Conservation (phyloP, 441 rosid genomes). For the Brassica hybrid region DNA sequence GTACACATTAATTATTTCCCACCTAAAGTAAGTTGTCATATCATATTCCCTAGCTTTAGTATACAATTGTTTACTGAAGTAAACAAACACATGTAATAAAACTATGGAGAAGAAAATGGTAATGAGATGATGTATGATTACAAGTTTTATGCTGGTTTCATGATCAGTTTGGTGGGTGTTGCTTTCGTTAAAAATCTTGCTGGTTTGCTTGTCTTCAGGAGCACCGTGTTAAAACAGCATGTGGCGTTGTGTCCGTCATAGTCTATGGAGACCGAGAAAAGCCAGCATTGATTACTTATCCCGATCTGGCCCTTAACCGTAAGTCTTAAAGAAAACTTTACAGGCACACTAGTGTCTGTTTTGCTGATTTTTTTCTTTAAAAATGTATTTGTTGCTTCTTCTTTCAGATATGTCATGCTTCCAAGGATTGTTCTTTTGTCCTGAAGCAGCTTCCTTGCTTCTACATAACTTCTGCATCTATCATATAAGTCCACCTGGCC, state of each 20-base stretch:
- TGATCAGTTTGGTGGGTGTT: neutral
- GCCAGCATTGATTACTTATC: slow-evolving; percentile 86
- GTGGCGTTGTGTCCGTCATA: slow-evolving; percentile 71
- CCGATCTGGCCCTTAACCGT: slow-evolving; percentile 91
- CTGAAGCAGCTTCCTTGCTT: slow-evolving; percentile 80
- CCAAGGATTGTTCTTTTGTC: slow-evolving; percentile 75
- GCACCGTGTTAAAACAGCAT: slow-evolving; percentile 72
- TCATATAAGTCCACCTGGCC: slow-evolving; percentile 90
- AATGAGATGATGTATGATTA: slow-evolving; percentile 7
- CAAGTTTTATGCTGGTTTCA: slow-evolving; percentile 12
- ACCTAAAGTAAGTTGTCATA: slow-evolving; percentile 40
- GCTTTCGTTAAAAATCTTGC: slow-evolving; percentile 1
- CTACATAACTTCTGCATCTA: slow-evolving; percentile 87
- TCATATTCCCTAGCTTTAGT: slow-evolving; percentile 29
- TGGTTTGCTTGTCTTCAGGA: slow-evolving; percentile 54
- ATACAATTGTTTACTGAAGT: slow-evolving; percentile 18
- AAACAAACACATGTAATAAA: slow-evolving; percentile 16
- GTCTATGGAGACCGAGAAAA: slow-evolving; percentile 80
- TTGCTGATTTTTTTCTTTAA: slow-evolving; percentile 24
- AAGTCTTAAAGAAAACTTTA: slow-evolving; percentile 36
- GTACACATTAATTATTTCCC: slow-evolving; percentile 15
- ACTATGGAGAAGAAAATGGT: slow-evolving; percentile 27
- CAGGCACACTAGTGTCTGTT: neutral
- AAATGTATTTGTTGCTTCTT: slow-evolving; percentile 21
- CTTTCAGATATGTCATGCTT: slow-evolving; percentile 74